Percentiles rank a stretch among this genome's conserved stretches.
phyloP scores from a whole-genome alignment of 2,329 filamentous ascomycete species.

The Fusarium sp. region DNA sequence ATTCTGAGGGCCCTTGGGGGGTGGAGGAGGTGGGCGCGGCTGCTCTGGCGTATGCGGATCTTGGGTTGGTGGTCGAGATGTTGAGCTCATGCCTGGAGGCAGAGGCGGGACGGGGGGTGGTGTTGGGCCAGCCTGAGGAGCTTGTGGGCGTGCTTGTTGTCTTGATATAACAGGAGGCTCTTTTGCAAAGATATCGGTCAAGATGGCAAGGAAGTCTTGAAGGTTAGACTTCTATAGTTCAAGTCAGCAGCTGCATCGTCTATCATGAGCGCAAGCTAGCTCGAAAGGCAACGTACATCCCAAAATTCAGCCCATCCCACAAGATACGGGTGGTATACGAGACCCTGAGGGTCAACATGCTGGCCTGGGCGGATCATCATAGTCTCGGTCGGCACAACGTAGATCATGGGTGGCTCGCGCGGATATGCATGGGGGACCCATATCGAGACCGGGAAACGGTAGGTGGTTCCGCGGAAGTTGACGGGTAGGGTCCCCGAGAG shows the following conservation, averaged over 20 bases:
- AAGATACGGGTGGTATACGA: conserved; percentile 95
- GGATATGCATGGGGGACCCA: conserved; percentile 96
- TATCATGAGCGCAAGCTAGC: neutral
- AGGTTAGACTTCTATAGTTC: conserved; percentile 79
- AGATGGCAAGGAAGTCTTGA: conserved; percentile 82
- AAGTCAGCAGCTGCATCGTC: conserved; percentile 4
- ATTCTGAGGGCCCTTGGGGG: conserved; percentile 64
- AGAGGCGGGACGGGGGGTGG: conserved; percentile 79
- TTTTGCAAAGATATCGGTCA: conserved; percentile 91
- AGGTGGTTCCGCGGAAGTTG: conserved; percentile 86
- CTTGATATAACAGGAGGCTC: conserved; percentile 91
- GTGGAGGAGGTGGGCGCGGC: conserved; percentile 60
- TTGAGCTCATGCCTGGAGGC: conserved; percentile 68
- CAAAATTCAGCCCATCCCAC: conserved; percentile 89
- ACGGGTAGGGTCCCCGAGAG: conserved; percentile 92
- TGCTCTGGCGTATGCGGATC: conserved; percentile 48
- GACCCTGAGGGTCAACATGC: conserved; percentile 92
- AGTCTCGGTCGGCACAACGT: conserved; percentile 86
- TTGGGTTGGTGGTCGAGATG: conserved; percentile 54
- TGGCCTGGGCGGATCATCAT: conserved; percentile 94
- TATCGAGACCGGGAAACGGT: conserved; percentile 90
- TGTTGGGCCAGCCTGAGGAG: conserved; percentile 49
- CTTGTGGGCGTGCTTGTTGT: conserved; percentile 62
- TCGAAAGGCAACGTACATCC: conserved; percentile 73
- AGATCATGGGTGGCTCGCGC: conserved; percentile 84